Evolutionary conservation across 2,329 filamentous ascomycete species (phyloP).

Genomic region (Raffaelea arxii): DNA sequence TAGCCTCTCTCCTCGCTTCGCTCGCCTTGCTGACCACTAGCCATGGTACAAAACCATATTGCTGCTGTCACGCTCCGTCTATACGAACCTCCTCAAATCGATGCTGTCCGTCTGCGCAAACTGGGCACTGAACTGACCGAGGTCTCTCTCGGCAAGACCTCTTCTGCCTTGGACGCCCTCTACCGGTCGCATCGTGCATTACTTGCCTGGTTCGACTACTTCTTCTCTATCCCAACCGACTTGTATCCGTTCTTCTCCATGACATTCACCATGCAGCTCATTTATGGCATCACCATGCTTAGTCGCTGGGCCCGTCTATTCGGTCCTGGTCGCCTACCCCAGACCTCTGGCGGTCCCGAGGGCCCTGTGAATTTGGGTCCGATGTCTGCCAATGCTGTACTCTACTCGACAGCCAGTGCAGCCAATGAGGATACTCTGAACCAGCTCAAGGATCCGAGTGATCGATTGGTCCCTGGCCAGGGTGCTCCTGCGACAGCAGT

Average conservation of each 20-base stretch:
- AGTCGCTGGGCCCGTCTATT: conserved; percentile 40
- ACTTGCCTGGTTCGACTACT: conserved; percentile 38
- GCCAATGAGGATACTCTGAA: background rate
- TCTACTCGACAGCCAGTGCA: background rate
- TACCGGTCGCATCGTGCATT: conserved; percentile 38
- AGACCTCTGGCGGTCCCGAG: too few species aligned
- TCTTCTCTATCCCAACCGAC: conserved; percentile 31
- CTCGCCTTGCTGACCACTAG: conserved; percentile 16
- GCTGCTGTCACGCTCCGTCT: conserved; percentile 32
- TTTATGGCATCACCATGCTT: conserved; percentile 41
- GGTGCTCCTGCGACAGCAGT: background rate
- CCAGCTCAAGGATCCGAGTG: conserved; percentile 2
- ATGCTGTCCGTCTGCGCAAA: conserved; percentile 28
- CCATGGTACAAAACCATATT: conserved; percentile 28
- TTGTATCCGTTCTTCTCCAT: conserved; percentile 37
- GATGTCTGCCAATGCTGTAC: too few species aligned
- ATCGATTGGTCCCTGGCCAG: conserved; percentile 7
- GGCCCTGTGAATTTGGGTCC: too few species aligned
- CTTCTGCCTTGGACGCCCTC: conserved; percentile 37
- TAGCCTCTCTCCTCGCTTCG: background rate
- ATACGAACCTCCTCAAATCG: conserved; percentile 36
- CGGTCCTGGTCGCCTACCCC: conserved; percentile 11
- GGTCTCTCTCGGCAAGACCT: conserved; percentile 17
- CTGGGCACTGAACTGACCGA: conserved; percentile 30
- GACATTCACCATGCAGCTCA: conserved; percentile 32